A percentile compares a stretch with the other conserved stretches of the same genome.
These are phyloP conservation scores for Sarocladiaceae sp. DNA, from an alignment of 2,329 filamentous ascomycete genomes.

Conservation along the genomic window DNA sequence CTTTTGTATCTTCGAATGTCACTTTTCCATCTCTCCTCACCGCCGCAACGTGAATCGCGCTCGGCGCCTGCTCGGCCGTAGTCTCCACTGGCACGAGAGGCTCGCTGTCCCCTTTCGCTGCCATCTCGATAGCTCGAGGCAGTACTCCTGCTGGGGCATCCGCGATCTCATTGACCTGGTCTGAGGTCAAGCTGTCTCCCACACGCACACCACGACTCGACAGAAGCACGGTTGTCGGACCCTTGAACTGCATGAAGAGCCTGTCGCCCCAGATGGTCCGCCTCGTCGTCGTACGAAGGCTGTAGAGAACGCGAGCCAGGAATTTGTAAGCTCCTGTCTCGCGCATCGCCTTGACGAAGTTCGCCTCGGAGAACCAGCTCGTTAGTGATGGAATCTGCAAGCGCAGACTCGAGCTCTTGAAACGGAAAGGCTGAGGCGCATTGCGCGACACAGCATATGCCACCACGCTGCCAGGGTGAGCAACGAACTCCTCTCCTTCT, in stretches of 20 bases:
- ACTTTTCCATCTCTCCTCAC: conserved; percentile 61
- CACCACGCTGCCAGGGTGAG: conserved; percentile 86
- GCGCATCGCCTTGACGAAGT: conserved; percentile 70
- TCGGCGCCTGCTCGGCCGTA: conserved; percentile 29
- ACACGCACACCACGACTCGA: conserved; percentile 81
- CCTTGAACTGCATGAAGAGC: conserved; percentile 85
- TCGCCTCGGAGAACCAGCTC: conserved; percentile 61
- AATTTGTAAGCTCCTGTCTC: conserved; percentile 70
- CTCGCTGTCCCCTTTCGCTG: conserved; percentile 31
- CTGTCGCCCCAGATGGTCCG: conserved; percentile 91
- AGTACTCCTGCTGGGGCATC: conserved; percentile 71
- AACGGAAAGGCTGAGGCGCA: conserved; percentile 77
- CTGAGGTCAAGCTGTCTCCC: conserved; percentile 70
- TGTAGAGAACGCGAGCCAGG: conserved; percentile 60
- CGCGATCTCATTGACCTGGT: conserved; percentile 87
- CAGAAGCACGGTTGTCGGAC: conserved; percentile 79
- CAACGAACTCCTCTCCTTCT: conserved; percentile 83
- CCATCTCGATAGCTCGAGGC: conserved; percentile 51
- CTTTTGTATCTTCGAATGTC: conserved; percentile 57
- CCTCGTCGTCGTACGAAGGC: conserved; percentile 69
- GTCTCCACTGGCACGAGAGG: conserved; percentile 6
- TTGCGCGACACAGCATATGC: conserved; percentile 78
- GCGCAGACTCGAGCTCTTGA: conserved; percentile 70
- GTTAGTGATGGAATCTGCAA: conserved; percentile 73
- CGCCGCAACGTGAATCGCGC: conserved; percentile 51